Conservation (phyloP, 2,329 filamentous ascomycete species). For the Aspergillus tamarii region DNA sequence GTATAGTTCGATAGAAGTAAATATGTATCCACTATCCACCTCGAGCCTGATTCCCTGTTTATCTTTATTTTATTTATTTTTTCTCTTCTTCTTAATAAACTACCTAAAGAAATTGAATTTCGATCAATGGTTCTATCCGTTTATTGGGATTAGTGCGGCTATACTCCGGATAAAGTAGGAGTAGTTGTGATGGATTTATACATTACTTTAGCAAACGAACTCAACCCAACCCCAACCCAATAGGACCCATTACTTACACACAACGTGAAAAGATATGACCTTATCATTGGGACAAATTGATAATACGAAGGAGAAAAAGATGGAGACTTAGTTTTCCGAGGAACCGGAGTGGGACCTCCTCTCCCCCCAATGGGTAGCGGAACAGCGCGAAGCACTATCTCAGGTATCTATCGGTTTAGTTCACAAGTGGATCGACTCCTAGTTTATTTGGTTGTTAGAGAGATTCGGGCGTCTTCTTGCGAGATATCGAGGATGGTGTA, state of each 20-base stretch:
- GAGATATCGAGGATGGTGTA: background rate
- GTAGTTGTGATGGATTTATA: background rate
- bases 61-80: background rate
- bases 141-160: background rate
- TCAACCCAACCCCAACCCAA: background rate
- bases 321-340: background rate
- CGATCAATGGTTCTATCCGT: background rate
- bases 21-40: background rate
- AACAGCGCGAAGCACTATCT: background rate
- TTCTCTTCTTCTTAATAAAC: background rate
- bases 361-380: background rate
- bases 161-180: background rate
- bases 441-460: background rate
- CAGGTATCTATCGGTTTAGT: background rate
- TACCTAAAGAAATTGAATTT: background rate
- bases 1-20: background rate
- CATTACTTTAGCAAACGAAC: background rate
- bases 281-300: background rate
- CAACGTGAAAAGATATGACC: slow-evolving; percentile 1
- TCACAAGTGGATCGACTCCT: background rate
- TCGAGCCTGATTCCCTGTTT: background rate
- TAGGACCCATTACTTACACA: background rate
- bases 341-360: background rate
- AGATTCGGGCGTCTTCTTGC: too few species aligned
- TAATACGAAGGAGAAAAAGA: background rate